A percentile compares a stretch with the other conserved stretches of the same genome.
phyloP scores from a whole-genome alignment of 1,284 basidiomycete genomes.

The Exobasidium rhododendri region DNA sequence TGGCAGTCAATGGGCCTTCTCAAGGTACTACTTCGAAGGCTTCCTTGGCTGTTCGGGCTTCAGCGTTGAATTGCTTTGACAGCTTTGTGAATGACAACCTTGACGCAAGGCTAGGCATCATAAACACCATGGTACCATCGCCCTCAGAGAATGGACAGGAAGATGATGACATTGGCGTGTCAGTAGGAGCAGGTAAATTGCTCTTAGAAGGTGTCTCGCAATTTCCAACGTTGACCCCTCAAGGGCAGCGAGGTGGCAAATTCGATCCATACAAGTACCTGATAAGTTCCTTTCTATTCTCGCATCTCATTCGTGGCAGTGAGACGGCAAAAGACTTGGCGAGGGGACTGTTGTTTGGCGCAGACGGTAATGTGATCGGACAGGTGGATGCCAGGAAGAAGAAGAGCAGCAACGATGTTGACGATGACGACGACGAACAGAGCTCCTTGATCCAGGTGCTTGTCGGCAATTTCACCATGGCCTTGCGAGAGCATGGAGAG shows the following conservation, averaged over 20 bases:
- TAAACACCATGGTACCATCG: constrained; percentile 59
- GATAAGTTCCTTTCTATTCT: constrained; percentile 51
- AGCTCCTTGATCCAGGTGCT: constrained; percentile 60
- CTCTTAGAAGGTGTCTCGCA: constrained; percentile 60
- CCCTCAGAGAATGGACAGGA: constrained; percentile 11
- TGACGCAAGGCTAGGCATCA: constrained; percentile 57
- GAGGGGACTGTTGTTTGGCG: constrained; percentile 57
- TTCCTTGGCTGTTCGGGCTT: constrained; percentile 28
- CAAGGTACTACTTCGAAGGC: not conserved
- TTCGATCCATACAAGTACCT: constrained; percentile 60
- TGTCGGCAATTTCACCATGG: constrained; percentile 66
- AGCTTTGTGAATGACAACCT: constrained; percentile 54
- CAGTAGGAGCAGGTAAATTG: constrained; percentile 57
- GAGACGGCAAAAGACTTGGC: constrained; percentile 62
- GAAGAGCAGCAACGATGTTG: constrained; percentile 48
- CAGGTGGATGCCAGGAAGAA: constrained; percentile 18
- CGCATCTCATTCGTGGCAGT: constrained; percentile 60
- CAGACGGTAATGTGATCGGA: constrained; percentile 32
- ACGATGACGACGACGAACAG: constrained; percentile 59
- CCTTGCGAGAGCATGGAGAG: constrained; percentile 59
- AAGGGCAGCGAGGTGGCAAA: constrained; percentile 20
- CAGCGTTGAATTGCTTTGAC: constrained; percentile 46
- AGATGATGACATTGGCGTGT: constrained; percentile 24
- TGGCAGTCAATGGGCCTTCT: constrained; percentile 30
- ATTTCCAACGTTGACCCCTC: constrained; percentile 45